Evolutionary conservation across 2,329 filamentous ascomycete species (phyloP).

Genomic region (Zasmidium angulare): DNA sequence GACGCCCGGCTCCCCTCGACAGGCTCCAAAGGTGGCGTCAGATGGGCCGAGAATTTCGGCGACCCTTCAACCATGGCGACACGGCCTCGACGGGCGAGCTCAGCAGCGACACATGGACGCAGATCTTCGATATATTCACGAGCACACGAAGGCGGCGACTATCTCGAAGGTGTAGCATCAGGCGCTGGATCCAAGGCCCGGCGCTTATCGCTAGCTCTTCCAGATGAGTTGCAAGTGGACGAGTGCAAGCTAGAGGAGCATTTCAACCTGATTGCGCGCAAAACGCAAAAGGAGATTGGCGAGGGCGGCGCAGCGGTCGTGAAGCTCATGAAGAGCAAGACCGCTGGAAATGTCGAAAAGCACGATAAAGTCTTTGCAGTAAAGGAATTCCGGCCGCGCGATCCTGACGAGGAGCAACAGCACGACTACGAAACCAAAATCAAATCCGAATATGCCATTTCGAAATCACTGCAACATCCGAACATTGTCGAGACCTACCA

Average conservation of each 20-base stretch:
- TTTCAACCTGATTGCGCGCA: slow-evolving; percentile 66
- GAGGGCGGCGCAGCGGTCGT: slow-evolving; percentile 83
- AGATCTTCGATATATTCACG: slow-evolving; percentile 34
- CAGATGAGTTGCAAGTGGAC: slow-evolving; percentile 32
- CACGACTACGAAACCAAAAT: slow-evolving; percentile 84
- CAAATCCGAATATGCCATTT: slow-evolving; percentile 86
- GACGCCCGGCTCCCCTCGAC: slow-evolving; percentile 13
- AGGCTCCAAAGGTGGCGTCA: slow-evolving; percentile 23
- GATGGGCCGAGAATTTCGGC: slow-evolving; percentile 21
- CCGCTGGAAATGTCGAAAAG: slow-evolving; percentile 45
- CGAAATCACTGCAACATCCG: slow-evolving; percentile 79
- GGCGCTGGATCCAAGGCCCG: slow-evolving; percentile 38
- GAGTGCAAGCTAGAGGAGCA: slow-evolving; percentile 45
- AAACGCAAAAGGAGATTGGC: slow-evolving; percentile 72
- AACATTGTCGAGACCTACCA: slow-evolving; percentile 82
- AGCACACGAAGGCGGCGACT: slow-evolving; percentile 27
- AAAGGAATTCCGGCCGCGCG: slow-evolving; percentile 80
- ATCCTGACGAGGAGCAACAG: slow-evolving; percentile 61
- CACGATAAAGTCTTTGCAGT: slow-evolving; percentile 70
- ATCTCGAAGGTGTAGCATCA: slow-evolving; percentile 30
- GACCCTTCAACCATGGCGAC: slow-evolving; percentile 2
- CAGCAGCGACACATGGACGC: slow-evolving; percentile 28
- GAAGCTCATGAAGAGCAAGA: slow-evolving; percentile 73
- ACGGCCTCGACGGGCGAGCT: slow-evolving; percentile 27
- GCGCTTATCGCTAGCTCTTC: slow-evolving; percentile 32